A percentile compares a stretch with the other conserved stretches of the same genome.
Conservation (phyloP, 225 moss, liverwort and hornwort genomes). For the Bryum argenteum region DNA sequence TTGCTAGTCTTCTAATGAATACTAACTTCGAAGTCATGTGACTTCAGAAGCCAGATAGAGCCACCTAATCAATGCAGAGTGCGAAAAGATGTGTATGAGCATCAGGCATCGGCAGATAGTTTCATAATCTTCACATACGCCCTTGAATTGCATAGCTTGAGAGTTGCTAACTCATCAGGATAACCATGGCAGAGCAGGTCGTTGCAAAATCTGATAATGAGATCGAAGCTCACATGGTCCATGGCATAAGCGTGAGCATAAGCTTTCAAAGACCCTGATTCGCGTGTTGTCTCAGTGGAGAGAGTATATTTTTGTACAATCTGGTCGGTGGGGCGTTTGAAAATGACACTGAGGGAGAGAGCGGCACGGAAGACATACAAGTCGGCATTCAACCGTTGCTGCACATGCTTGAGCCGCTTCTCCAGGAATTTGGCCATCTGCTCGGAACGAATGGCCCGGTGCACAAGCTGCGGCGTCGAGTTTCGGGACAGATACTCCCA, state of each 20-base stretch:
- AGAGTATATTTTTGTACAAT: background rate
- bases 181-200: background rate
- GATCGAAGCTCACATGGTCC: background rate
- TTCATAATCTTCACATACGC: background rate
- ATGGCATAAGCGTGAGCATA: background rate
- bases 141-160: background rate
- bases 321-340: background rate
- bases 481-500: background rate
- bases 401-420: background rate
- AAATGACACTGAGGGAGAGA: background rate
- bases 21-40: too few species aligned
- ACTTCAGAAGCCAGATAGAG: too few species aligned
- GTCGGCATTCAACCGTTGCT: background rate
- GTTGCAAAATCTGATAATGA: background rate
- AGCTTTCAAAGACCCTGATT: background rate
- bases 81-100: too few species aligned
- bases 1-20: too few species aligned
- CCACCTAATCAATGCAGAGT: too few species aligned
- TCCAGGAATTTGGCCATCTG: background rate
- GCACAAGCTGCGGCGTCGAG: background rate
- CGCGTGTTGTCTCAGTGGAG: background rate
- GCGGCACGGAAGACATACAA: background rate
- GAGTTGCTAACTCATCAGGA: background rate
- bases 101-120: background rate
- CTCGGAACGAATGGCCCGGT: background rate